Percentiles rank a stretch among this genome's conserved stretches.
phyloP scores from a whole-genome alignment of 2,329 filamentous ascomycete genomes.

The Davidsoniella eucalypti region DNA sequence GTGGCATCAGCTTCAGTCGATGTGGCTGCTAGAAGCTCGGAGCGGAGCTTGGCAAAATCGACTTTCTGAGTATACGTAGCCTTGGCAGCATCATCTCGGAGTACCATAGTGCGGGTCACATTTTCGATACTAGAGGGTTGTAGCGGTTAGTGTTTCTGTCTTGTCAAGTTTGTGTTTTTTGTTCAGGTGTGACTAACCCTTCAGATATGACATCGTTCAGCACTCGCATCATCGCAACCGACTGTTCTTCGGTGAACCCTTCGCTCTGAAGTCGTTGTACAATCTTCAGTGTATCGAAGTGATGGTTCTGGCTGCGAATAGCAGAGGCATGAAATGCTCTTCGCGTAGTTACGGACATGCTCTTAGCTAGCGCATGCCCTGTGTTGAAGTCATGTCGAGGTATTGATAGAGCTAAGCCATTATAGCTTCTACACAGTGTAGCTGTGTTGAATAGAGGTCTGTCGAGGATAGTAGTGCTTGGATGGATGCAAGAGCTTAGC shows the following conservation, averaged over 20 bases:
- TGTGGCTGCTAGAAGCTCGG: slow-evolving; percentile 81
- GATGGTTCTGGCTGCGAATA: slow-evolving; percentile 56
- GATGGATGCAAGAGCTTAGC: too few relatives aligned
- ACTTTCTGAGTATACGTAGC: slow-evolving; percentile 77
- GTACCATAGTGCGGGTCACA: slow-evolving; percentile 91
- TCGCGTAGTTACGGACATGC: slow-evolving; percentile 11
- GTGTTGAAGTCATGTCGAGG: slow-evolving; percentile 17
- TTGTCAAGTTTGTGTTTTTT: not conserved
- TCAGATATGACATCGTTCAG: slow-evolving; percentile 95
- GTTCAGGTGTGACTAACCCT: slow-evolving; percentile 35
- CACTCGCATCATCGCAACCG: slow-evolving; percentile 96
- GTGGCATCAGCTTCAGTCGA: slow-evolving; percentile 82
- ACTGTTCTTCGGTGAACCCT: slow-evolving; percentile 89
- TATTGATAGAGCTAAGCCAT: too few relatives aligned
- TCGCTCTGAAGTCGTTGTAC: slow-evolving; percentile 79
- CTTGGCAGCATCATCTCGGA: slow-evolving; percentile 80
- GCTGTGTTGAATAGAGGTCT: too few relatives aligned
- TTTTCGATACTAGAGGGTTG: slow-evolving; percentile 61
- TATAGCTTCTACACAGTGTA: too few relatives aligned
- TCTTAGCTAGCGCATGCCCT: slow-evolving; percentile 12
- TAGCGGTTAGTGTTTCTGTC: not conserved
- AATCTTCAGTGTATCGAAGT: slow-evolving; percentile 97
- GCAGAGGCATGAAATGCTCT: slow-evolving; percentile 52
- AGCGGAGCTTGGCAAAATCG: slow-evolving; percentile 92
- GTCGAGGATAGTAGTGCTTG: too few relatives aligned